phyloP scores from a whole-genome alignment of 2,329 filamentous ascomycete genomes.

The Neurospora sp. region DNA sequence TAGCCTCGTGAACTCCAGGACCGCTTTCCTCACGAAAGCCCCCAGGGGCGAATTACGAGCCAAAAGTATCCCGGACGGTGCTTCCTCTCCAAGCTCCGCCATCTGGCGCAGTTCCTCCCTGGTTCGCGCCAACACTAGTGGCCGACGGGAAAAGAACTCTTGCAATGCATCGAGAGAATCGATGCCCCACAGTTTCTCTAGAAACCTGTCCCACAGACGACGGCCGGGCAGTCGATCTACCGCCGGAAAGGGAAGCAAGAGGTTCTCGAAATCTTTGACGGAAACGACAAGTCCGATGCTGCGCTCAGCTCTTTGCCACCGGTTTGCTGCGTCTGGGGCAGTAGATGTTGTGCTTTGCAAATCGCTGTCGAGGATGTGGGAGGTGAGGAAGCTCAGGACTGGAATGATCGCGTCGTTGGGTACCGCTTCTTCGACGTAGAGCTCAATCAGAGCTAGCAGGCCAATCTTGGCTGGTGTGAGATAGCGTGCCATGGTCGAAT shows the following conservation, averaged over 20 bases:
- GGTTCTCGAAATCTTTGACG: slow-evolving; percentile 49
- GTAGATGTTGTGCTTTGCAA: slow-evolving; percentile 16
- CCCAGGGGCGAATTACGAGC: slow-evolving; percentile 72
- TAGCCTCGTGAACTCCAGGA: slow-evolving; percentile 70
- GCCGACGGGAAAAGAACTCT: slow-evolving; percentile 57
- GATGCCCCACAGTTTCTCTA: slow-evolving; percentile 74
- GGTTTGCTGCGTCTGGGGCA: slow-evolving; percentile 15
- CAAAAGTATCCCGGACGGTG: slow-evolving; percentile 47
- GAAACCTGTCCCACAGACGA: slow-evolving; percentile 79
- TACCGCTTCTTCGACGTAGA: slow-evolving; percentile 63
- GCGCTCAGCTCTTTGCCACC: slow-evolving; percentile 40
- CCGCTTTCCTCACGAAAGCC: slow-evolving; percentile 64
- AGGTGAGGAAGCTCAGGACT: slow-evolving; percentile 31
- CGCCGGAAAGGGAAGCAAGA: slow-evolving; percentile 43
- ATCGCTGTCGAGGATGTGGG: slow-evolving; percentile 38
- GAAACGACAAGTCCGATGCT: slow-evolving; percentile 43
- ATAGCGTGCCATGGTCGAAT: slow-evolving; percentile 58
- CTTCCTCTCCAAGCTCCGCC: slow-evolving; percentile 40
- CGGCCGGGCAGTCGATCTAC: slow-evolving; percentile 57
- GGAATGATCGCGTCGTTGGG: slow-evolving; percentile 31
- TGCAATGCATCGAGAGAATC: slow-evolving; percentile 76
- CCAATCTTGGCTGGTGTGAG: slow-evolving; percentile 84
- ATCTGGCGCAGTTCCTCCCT: slow-evolving; percentile 50
- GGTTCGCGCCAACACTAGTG: slow-evolving; percentile 48
- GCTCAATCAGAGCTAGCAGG: slow-evolving; percentile 67